These are phyloP conservation scores for Penicillium psychrosexuale DNA, from an alignment of 2,329 filamentous ascomycete species.

Conservation along the genomic window DNA sequence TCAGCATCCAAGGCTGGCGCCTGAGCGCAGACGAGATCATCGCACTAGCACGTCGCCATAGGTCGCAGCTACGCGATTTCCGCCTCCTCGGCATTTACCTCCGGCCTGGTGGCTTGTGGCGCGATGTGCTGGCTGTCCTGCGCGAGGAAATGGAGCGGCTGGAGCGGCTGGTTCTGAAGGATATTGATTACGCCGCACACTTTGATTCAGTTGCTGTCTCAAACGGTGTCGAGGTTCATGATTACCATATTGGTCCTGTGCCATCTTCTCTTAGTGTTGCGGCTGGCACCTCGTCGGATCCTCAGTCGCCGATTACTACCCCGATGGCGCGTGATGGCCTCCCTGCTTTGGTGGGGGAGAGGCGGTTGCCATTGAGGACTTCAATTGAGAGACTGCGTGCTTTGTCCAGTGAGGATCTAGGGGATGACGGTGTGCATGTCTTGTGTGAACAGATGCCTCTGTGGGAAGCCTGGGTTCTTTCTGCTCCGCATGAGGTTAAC, in stretches of 20 bases:
- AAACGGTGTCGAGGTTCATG: slow-evolving; percentile 17
- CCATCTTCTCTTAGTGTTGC: slow-evolving; percentile 20
- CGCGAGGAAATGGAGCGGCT: slow-evolving; percentile 56
- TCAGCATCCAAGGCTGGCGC: slow-evolving; percentile 65
- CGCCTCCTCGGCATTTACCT: slow-evolving; percentile 60
- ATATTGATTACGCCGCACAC: slow-evolving; percentile 58
- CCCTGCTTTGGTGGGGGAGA: neutral
- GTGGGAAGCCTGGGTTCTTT: slow-evolving; percentile 42
- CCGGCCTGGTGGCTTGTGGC: slow-evolving; percentile 59
- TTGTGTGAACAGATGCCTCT: slow-evolving; percentile 31
- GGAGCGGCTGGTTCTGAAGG: slow-evolving; percentile 61
- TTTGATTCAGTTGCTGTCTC: slow-evolving; percentile 46
- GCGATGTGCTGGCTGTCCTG: slow-evolving; percentile 56
- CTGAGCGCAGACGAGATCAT: slow-evolving; percentile 61
- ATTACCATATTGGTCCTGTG: neutral
- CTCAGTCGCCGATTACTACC: neutral
- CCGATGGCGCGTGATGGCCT: neutral
- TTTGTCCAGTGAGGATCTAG: slow-evolving; percentile 34
- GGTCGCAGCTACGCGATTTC: slow-evolving; percentile 56
- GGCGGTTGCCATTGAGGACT: slow-evolving; percentile 6
- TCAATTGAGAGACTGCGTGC: slow-evolving; percentile 27
- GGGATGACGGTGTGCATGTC: slow-evolving; percentile 37
- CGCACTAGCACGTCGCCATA: slow-evolving; percentile 54
- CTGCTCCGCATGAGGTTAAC: slow-evolving; percentile 13
- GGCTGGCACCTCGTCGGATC: slow-evolving; percentile 10